A percentile compares a stretch with the other conserved stretches of the same genome.
Conservation (phyloP, 1,284 basidiomycete species). For the Ganoderma leucocontextum region DNA sequence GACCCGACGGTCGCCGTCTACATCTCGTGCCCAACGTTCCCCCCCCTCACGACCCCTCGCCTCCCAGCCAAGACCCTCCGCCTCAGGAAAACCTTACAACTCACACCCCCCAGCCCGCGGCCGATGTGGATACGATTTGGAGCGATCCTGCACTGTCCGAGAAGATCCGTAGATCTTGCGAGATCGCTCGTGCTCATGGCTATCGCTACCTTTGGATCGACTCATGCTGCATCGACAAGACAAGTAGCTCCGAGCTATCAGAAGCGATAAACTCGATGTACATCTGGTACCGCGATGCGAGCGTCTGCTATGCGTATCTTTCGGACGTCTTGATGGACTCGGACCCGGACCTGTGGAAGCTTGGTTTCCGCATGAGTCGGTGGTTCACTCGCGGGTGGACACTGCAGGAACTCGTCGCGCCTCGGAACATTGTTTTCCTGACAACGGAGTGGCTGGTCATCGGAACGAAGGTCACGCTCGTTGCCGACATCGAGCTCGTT, state of each 20-base stretch:
- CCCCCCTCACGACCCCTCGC: background rate
- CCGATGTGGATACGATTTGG: background rate
- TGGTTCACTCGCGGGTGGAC: background rate
- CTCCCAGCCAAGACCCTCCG: background rate
- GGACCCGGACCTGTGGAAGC: background rate
- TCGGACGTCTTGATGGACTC: background rate
- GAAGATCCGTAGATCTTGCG: background rate
- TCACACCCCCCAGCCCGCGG: background rate
- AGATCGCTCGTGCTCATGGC: background rate
- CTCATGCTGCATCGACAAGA: conserved; percentile 10
- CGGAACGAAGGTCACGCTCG: conserved; percentile 7
- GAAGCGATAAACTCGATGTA: conserved; percentile 11
- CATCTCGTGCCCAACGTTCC: too few species aligned
- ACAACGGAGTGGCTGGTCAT: conserved; percentile 9
- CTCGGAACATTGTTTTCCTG: background rate
- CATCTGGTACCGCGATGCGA: conserved; percentile 1
- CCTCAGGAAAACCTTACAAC: background rate
- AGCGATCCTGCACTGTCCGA: background rate
- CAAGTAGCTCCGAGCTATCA: conserved; percentile 7
- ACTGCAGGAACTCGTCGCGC: conserved; percentile 13
- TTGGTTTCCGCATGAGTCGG: background rate
- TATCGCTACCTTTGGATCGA: conserved; percentile 8
- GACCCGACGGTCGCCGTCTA: background rate
- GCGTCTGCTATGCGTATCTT: conserved; percentile 7
- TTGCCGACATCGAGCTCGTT: background rate